A percentile compares a stretch with the other conserved stretches of the same genome.
phyloP scores from a whole-genome alignment of 2,329 filamentous ascomycete species.

The Dothiorella sarmentorum region DNA sequence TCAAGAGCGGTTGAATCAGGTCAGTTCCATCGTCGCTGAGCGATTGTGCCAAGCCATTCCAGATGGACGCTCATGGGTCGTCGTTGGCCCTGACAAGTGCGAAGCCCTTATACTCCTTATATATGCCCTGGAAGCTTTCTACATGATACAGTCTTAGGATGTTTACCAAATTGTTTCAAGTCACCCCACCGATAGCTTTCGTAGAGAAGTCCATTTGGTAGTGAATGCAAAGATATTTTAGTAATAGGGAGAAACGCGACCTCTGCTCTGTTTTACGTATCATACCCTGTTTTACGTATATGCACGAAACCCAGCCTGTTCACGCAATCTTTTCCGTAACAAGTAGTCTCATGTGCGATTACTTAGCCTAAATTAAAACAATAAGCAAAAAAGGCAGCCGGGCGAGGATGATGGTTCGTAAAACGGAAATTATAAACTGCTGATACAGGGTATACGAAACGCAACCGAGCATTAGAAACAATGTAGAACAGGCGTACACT shows the following conservation, averaged over 20 bases:
- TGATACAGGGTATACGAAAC: background rate
- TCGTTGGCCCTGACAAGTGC: background rate
- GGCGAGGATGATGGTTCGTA: background rate
- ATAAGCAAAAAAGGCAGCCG: too few species aligned
- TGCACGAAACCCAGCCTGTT: too few species aligned
- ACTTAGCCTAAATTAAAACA: too few species aligned
- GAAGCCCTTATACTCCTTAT: background rate
- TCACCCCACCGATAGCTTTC: too few species aligned
- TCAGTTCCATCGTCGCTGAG: background rate
- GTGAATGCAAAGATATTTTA: too few species aligned
- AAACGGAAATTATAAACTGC: background rate
- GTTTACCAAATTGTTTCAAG: too few species aligned
- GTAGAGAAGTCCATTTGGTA: too few species aligned
- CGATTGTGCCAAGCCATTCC: slow-evolving; percentile 3
- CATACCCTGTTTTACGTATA: background rate
- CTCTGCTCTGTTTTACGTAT: background rate
- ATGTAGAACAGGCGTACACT: background rate
- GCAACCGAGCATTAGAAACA: background rate
- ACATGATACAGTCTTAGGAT: too few species aligned
- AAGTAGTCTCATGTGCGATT: too few species aligned
- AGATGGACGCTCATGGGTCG: background rate
- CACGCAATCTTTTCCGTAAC: too few species aligned
- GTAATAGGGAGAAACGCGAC: too few species aligned
- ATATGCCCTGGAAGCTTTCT: background rate
- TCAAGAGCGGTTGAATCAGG: background rate